Evolutionary conservation across 345 rosid species (phyloP), one percentile per base, ranked within the genome.

Genomic region (Syzygium aqueum): DNA sequence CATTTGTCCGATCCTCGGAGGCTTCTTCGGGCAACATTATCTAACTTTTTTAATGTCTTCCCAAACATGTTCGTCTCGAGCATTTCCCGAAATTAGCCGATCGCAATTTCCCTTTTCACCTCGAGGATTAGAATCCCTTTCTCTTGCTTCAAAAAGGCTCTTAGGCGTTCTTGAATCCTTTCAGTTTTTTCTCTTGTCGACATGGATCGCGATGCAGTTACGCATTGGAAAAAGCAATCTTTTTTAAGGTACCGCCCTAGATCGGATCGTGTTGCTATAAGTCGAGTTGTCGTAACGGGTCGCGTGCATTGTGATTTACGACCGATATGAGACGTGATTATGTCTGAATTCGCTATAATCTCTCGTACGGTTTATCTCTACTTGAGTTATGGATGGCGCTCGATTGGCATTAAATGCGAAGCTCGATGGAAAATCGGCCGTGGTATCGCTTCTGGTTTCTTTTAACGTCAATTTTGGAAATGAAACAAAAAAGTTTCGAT

Each of bases 261-360:
- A 73, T 73, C 13, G 1, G 2, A 33, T 3, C 0, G 2, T 19
- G 7, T 19, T 65, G 30, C 46, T 3, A 19, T 15, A 30, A 30
- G 22, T 65, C 8, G 22, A 28, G 40, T 30, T 11, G 5, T 33
- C 1, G 2, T 33, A 19, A 33, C 80, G 1, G 7, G 2, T 1
- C 1, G 3, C 0, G 3, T 2, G 3, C 49, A 2, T 0, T 0
- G 14, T 9, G 80, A 16, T 73, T 28, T 73, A 73, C 10, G 11
- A 73, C 1, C 2, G 0, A 73, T 6, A 73, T 33, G 13, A 8
- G 25, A 67, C 9, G 33, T 19, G 46, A 33, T 67, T 17, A 19
- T 33, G 25, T 67, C 33, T 11, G 9, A 21, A 0, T 67, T 67
- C 11, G 4, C 3, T 56, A 4, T 22, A 56, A 8, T 56, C 11